Percentiles rank a stretch among this genome's conserved stretches.
phyloP scores from a whole-genome alignment of 371 early-diverging fungal genomes.

The Nematocida ironsii region DNA sequence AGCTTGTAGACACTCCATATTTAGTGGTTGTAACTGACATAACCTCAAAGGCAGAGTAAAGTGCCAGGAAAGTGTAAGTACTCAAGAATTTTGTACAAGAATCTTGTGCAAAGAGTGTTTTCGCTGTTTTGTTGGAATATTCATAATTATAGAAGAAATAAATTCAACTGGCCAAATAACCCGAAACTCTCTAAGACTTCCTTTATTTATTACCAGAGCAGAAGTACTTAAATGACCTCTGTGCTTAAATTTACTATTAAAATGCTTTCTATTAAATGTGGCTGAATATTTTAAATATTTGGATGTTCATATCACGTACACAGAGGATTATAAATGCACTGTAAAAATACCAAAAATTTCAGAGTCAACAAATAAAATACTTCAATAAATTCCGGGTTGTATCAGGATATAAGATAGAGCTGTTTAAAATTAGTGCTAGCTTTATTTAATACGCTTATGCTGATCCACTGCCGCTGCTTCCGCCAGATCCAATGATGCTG shows the following conservation, averaged over 20 bases:
- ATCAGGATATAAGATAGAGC: neutral
- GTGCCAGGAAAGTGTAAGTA: too few species aligned
- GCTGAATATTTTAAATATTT: neutral
- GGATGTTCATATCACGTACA: neutral
- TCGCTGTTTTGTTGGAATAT: too few species aligned
- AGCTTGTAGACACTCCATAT: constrained; percentile 53
- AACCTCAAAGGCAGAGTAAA: constrained; percentile 22
- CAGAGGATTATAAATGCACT: neutral
- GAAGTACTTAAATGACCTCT: too few species aligned
- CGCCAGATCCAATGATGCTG: neutral
- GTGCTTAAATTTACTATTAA: too few species aligned
- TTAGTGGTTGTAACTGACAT: constrained; percentile 30
- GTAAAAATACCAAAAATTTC: neutral
- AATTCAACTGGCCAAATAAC: too few species aligned
- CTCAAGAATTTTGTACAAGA: too few species aligned
- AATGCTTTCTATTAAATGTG: too few species aligned
- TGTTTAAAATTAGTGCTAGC: neutral
- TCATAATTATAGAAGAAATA: too few species aligned
- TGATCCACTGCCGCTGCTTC: constrained; percentile 4
- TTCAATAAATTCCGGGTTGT: too few species aligned
- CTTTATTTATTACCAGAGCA: too few species aligned
- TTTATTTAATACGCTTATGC: constrained; percentile 10
- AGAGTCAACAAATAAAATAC: neutral
- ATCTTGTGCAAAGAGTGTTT: too few species aligned
- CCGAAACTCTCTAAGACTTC: too few species aligned